Conservation (phyloP, 495 filamentous ascomycete genomes). For the Penicillium goetzii region DNA sequence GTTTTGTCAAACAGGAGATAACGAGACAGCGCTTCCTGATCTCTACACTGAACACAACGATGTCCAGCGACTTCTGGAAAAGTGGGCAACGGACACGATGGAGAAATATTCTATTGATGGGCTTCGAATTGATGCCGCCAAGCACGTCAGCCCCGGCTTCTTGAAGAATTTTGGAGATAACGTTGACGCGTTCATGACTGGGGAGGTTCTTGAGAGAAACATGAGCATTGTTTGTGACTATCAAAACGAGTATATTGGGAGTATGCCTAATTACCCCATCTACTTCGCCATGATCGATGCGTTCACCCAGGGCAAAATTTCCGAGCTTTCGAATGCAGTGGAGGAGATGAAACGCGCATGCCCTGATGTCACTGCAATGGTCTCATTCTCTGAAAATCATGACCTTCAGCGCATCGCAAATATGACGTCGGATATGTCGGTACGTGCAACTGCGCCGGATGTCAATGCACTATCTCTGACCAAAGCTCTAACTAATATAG, state of each 20-base stretch:
- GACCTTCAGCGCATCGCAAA: conserved; percentile 67
- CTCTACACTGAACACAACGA: conserved; percentile 64
- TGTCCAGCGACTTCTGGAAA: conserved; percentile 57
- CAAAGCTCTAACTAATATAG: conserved; percentile 22
- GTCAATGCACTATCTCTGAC: background rate
- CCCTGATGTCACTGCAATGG: conserved; percentile 62
- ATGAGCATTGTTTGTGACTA: conserved; percentile 61
- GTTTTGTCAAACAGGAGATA: conserved; percentile 65
- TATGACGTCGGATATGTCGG: conserved; percentile 44
- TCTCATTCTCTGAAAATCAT: conserved; percentile 80
- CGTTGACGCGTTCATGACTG: conserved; percentile 64
- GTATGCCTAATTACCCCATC: conserved; percentile 72
- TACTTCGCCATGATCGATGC: conserved; percentile 64
- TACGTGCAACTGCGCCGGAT: conserved; percentile 24
- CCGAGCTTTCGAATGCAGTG: conserved; percentile 54
- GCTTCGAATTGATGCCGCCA: conserved; percentile 74
- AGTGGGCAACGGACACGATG: conserved; percentile 67
- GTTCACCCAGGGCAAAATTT: conserved; percentile 62
- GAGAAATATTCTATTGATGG: conserved; percentile 75
- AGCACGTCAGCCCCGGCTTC: conserved; percentile 70
- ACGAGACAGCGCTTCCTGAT: conserved; percentile 65
- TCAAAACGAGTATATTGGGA: conserved; percentile 36
- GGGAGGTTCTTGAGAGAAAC: conserved; percentile 65
- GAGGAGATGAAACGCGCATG: conserved; percentile 55
- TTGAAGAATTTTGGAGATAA: conserved; percentile 59